Evolutionary conservation across 139 green algal genomes (phyloP).

Genomic region (Chlamydomonas asymmetrica): DNA sequence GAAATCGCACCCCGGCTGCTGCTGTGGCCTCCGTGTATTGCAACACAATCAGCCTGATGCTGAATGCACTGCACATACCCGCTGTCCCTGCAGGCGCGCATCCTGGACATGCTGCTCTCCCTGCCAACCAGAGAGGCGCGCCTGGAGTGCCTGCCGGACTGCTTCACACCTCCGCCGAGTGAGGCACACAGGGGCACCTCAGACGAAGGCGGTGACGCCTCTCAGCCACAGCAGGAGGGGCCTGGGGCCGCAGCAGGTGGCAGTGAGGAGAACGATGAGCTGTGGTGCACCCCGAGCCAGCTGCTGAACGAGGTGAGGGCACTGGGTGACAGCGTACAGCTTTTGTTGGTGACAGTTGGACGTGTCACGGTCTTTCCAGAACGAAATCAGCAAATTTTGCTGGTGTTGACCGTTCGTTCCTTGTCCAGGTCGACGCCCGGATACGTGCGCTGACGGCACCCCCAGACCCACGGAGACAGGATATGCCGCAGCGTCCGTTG

Average conservation of each 20-base stretch:
- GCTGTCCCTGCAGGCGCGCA: slow-evolving; percentile 35
- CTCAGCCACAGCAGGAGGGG: slow-evolving; percentile 10
- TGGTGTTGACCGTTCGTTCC: not conserved
- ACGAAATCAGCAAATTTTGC: too few species aligned
- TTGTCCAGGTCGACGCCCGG: not conserved
- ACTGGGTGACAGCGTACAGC: slow-evolving; percentile 18
- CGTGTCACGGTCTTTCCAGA: too few species aligned
- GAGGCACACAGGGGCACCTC: not conserved
- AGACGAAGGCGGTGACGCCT: not conserved
- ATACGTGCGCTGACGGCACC: too few species aligned
- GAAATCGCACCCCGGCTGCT: too few species aligned
- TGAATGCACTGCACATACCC: too few species aligned
- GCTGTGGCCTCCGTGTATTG: too few species aligned
- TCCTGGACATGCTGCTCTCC: slow-evolving; percentile 54
- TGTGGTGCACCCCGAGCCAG: slow-evolving; percentile 53
- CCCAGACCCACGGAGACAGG: not conserved
- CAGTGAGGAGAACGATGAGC: slow-evolving; percentile 18
- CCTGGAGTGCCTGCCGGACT: slow-evolving; percentile 51
- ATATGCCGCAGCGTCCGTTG: not conserved
- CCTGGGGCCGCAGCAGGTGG: not conserved
- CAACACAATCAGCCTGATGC: too few species aligned
- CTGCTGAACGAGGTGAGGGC: slow-evolving; percentile 54
- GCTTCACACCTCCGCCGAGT: slow-evolving; percentile 53
- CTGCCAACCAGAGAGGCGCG: slow-evolving; percentile 33
- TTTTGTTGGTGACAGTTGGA: too few species aligned